Conservation (phyloP, 2,329 filamentous ascomycete genomes). For the Onygenales sp. region DNA sequence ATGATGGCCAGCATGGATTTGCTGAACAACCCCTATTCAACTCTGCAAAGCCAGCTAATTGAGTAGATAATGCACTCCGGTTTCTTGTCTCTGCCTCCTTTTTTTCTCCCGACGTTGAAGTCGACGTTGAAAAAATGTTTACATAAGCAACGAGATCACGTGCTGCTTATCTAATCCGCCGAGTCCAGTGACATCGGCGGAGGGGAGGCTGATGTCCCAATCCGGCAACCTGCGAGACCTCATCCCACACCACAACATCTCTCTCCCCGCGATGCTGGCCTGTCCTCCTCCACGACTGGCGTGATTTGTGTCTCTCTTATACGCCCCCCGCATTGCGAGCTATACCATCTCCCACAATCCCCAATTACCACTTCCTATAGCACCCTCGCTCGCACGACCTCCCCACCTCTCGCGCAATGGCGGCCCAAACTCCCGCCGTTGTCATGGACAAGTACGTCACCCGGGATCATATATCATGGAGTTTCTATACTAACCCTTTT, state of each 20-base stretch:
- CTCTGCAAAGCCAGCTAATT: no score
- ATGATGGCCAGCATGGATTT: no score
- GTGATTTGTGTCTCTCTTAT: background rate
- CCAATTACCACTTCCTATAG: background rate
- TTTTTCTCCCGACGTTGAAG: background rate
- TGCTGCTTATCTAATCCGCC: background rate
- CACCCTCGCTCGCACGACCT: background rate
- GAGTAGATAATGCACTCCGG: background rate
- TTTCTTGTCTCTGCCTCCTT: background rate
- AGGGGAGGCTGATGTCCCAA: background rate
- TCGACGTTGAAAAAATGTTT: background rate
- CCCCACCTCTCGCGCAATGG: slow-evolving; percentile 51
- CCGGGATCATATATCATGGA: slow-evolving; percentile 15
- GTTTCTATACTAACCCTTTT: slow-evolving; percentile 28
- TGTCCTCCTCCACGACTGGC: background rate
- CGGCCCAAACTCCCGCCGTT: slow-evolving; percentile 98
- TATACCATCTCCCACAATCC: slow-evolving; percentile 3
- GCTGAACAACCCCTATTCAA: no score
- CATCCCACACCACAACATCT: background rate
- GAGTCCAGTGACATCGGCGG: background rate
- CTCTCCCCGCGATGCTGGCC: background rate
- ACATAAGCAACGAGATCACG: background rate
- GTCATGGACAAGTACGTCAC: slow-evolving; percentile 99
- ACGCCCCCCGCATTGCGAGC: background rate
- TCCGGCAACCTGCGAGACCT: background rate